Percentiles rank a stretch among this genome's conserved stretches.
Evolutionary conservation across 2,329 filamentous ascomycete species (phyloP).

Genomic region (Trichoderma sp.): DNA sequence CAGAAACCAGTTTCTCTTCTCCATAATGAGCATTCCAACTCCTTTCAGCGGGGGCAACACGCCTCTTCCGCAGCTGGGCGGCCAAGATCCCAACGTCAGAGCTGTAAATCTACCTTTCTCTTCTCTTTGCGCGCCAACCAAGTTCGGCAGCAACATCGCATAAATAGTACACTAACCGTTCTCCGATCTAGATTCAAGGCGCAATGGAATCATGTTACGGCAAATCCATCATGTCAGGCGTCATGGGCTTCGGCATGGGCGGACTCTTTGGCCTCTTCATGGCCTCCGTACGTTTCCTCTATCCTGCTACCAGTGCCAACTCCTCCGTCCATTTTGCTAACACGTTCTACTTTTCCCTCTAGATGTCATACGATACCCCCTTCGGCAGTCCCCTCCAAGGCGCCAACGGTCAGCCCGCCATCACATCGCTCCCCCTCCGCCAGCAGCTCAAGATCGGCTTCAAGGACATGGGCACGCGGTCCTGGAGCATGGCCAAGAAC

Average conservation of each 20-base stretch:
- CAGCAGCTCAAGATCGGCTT: slow-evolving; percentile 84
- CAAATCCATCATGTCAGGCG: slow-evolving; percentile 86
- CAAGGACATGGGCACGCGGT: slow-evolving; percentile 89
- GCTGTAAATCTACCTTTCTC: slow-evolving; percentile 37
- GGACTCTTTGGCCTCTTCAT: slow-evolving; percentile 97
- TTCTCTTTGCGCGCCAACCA: not conserved
- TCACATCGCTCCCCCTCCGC: slow-evolving; percentile 69
- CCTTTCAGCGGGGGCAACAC: slow-evolving; percentile 26
- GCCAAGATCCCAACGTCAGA: slow-evolving; percentile 53
- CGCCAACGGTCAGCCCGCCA: slow-evolving; percentile 35
- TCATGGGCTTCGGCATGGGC: slow-evolving; percentile 91
- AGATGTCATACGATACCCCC: slow-evolving; percentile 99
- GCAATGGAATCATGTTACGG: slow-evolving; percentile 90
- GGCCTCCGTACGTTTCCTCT: slow-evolving; percentile 71
- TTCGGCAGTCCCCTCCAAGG: slow-evolving; percentile 55
- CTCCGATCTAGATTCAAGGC: slow-evolving; percentile 62
- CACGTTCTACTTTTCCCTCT: not conserved
- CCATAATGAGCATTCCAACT: slow-evolving; percentile 41
- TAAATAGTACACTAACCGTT: not conserved
- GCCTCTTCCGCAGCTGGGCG: slow-evolving; percentile 30
- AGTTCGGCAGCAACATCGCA: not conserved
- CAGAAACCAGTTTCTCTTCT: not conserved
- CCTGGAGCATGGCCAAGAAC: slow-evolving; percentile 83
- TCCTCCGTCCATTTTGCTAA: slow-evolving; percentile 16
- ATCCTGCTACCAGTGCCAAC: not conserved